Evolutionary conservation across 176 grass and related monocot genomes (phyloP).

Genomic region (Typha latifolia): DNA sequence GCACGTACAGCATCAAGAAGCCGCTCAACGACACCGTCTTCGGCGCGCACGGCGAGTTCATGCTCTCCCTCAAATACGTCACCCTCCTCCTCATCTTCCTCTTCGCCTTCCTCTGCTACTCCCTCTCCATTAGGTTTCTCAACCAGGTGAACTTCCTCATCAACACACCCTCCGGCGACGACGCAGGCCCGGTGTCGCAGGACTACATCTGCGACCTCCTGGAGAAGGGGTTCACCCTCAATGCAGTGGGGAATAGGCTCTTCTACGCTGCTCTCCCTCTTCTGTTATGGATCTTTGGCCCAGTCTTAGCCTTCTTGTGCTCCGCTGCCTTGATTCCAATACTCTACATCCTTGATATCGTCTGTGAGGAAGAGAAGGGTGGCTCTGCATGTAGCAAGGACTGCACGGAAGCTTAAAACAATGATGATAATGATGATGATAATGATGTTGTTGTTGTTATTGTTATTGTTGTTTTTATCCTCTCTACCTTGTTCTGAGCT

Average conservation of each 20-base stretch:
- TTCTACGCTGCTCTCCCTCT: constrained; percentile 75
- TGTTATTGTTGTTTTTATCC: no score
- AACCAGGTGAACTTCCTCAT: constrained; percentile 90
- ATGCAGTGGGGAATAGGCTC: constrained; percentile 64
- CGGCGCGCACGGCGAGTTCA: constrained; percentile 92
- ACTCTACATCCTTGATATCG: constrained; percentile 70
- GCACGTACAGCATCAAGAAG: constrained; percentile 79
- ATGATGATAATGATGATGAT: no score
- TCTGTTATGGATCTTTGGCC: constrained; percentile 89
- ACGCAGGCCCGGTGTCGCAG: constrained; percentile 3
- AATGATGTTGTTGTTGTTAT: no score
- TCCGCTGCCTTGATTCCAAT: constrained; percentile 51
- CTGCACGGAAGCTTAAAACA: no score
- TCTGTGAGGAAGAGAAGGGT: neutral
- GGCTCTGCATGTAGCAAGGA: neutral
- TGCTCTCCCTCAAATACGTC: constrained; percentile 92
- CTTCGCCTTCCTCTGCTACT: constrained; percentile 87
- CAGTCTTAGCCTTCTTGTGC: constrained; percentile 60
- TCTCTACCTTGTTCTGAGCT: no score
- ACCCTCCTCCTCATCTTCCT: constrained; percentile 67
- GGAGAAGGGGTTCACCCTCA: constrained; percentile 54
- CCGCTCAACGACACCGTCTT: constrained; percentile 68
- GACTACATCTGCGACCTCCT: constrained; percentile 44
- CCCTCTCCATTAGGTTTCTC: constrained; percentile 74
- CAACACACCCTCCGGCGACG: constrained; percentile 19